phyloP scores from a whole-genome alignment of 129 eudicot species.

The Gnaphalium uliginosum region DNA sequence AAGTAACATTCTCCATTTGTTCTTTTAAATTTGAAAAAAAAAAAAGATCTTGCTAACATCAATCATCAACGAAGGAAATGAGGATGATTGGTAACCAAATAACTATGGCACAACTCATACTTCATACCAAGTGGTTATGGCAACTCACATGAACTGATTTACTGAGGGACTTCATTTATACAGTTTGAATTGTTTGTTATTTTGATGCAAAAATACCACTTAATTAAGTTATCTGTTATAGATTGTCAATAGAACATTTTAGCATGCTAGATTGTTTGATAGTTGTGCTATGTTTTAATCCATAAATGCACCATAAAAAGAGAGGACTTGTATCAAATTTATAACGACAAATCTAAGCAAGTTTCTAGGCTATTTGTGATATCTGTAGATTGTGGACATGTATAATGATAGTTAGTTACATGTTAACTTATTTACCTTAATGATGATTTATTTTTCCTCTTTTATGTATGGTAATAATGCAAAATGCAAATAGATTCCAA shows the following conservation, averaged over 20 bases:
- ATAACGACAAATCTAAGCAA: not conserved
- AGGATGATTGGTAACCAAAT: not conserved
- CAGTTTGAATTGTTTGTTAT: not conserved
- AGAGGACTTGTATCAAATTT: not conserved
- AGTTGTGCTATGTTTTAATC: not conserved
- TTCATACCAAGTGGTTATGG: not conserved
- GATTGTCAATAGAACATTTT: not conserved
- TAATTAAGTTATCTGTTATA: not conserved
- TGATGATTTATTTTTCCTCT: not conserved
- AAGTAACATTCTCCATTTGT: not conserved
- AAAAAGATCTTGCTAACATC: not conserved
- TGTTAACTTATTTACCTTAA: not conserved
- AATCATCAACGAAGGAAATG: not conserved
- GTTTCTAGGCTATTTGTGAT: not conserved
- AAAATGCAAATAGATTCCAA: not conserved
- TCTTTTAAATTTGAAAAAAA: not conserved
- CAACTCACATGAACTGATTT: not conserved
- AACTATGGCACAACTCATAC: not conserved
- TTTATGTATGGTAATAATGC: not conserved
- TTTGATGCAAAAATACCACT: not conserved
- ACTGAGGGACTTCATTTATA: slow-evolving; percentile 8
- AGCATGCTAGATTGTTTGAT: not conserved
- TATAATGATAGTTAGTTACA: not conserved
- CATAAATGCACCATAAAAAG: not conserved
- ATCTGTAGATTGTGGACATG: not conserved